Evolutionary conservation across 176 grass and related monocot genomes (phyloP).

Genomic region (Eleusine indica): DNA sequence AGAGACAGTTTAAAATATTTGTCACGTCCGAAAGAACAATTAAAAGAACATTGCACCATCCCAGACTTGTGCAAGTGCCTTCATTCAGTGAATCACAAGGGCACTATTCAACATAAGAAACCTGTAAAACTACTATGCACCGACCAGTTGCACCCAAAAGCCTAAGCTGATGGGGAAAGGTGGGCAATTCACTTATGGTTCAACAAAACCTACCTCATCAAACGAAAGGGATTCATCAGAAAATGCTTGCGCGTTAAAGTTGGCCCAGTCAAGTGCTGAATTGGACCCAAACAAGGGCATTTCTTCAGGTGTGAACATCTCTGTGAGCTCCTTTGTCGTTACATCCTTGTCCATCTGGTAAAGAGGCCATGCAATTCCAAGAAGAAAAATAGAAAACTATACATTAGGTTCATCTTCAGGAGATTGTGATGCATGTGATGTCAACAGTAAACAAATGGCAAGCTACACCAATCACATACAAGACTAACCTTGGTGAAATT

Average conservation of each 20-base stretch:
- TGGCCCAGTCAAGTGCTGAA: conserved; percentile 78
- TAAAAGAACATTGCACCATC: conserved; percentile 20
- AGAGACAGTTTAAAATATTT: conserved; percentile 10
- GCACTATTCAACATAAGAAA: conserved; percentile 3
- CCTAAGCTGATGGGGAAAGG: too few relatives aligned
- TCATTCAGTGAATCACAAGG: conserved; percentile 9
- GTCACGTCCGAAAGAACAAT: conserved; percentile 14
- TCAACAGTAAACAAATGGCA: conserved; percentile 30
- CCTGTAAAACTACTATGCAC: too few relatives aligned
- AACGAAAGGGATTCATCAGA: conserved; percentile 96
- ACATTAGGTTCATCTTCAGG: conserved; percentile 17
- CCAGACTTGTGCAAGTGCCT: conserved; percentile 7
- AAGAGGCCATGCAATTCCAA: conserved; percentile 28
- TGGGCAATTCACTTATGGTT: too few relatives aligned
- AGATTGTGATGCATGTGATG: conserved; percentile 22
- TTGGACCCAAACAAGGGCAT: conserved; percentile 78
- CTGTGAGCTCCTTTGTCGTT: conserved; percentile 59
- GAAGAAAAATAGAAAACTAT: conserved; percentile 35
- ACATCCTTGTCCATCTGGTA: conserved; percentile 66
- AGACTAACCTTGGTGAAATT: conserved; percentile 65
- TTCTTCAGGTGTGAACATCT: conserved; percentile 85
- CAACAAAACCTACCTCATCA: conserved; percentile 64
- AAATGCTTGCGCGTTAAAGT: conserved; percentile 55
- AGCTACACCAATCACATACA: conserved; percentile 15
- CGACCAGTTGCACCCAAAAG: too few relatives aligned